Conservation (phyloP, 1,139 yeast genomes). For the Insectozyma bohioensis region DNA sequence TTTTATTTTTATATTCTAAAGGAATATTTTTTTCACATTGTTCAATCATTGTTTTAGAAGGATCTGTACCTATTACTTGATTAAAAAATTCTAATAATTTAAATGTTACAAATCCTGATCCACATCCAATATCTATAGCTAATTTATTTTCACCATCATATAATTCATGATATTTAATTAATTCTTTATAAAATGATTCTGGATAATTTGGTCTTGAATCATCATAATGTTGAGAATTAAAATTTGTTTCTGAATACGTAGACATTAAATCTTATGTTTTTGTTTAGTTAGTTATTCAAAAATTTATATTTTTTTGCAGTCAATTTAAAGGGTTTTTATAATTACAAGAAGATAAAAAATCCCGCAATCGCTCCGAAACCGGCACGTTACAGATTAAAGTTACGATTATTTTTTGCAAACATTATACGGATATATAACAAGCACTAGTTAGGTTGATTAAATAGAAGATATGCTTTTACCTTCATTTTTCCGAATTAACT, state of each 20-base stretch:
- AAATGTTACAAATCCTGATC: constrained; percentile 77
- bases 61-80: constrained; percentile 65
- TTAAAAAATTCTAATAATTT: constrained; percentile 47
- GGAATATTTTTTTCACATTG: constrained; percentile 31
- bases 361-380: constrained; percentile 2
- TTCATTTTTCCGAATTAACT: no score
- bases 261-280: no score
- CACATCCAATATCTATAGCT: constrained; percentile 77
- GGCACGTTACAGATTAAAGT: no score
- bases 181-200: constrained; percentile 27
- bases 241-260: constrained; percentile 35
- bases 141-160: constrained; percentile 19
- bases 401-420: no score
- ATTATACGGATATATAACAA: no score
- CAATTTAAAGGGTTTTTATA: no score
- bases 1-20: constrained; percentile 11
- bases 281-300: background rate
- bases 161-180: constrained; percentile 28
- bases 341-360: background rate
- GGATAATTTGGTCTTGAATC: constrained; percentile 44
- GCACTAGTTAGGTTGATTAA: no score
- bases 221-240: constrained; percentile 37
- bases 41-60: constrained; percentile 62
- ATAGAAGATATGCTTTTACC: no score
- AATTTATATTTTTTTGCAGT: no score